Conservation (phyloP, 495 filamentous ascomycete species). For the Aspergillus homomorphus region DNA sequence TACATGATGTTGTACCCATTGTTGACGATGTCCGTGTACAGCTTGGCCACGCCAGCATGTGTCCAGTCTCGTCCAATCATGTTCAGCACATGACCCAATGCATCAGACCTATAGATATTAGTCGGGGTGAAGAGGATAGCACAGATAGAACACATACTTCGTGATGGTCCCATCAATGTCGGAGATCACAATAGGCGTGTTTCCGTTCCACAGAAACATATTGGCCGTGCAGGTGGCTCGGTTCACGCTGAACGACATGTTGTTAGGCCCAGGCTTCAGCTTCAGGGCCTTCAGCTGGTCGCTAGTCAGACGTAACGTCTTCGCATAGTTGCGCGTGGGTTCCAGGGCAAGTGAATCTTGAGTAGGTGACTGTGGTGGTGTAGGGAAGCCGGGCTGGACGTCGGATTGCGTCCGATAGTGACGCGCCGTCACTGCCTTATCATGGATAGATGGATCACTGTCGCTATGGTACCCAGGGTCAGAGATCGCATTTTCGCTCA, state of each 20-base stretch:
- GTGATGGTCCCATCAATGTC: constrained; percentile 99
- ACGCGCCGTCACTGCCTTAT: constrained; percentile 29
- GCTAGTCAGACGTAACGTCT: constrained; percentile 93
- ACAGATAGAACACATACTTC: constrained; percentile 50
- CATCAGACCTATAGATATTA: constrained; percentile 63
- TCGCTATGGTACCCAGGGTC: constrained; percentile 96
- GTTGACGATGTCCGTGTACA: constrained; percentile 91
- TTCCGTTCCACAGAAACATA: constrained; percentile 91
- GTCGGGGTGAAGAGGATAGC: neutral
- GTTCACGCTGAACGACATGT: constrained; percentile 95
- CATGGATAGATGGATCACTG: constrained; percentile 48
- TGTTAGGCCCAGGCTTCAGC: constrained; percentile 79
- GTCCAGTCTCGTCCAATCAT: constrained; percentile 99
- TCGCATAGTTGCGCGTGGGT: constrained; percentile 83
- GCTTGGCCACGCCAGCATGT: constrained; percentile 90
- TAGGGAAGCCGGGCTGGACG: constrained; percentile 62
- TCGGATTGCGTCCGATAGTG: constrained; percentile 67
- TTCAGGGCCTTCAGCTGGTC: constrained; percentile 88
- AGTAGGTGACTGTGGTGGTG: constrained; percentile 75
- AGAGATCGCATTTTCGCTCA: constrained; percentile 78
- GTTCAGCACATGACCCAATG: constrained; percentile 93
- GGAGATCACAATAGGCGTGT: constrained; percentile 91
- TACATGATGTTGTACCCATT: constrained; percentile 99
- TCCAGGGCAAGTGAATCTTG: constrained; percentile 54
- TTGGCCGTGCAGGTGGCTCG: constrained; percentile 83